Evolutionary conservation across 2,329 filamentous ascomycete species (phyloP).

Genomic region (Proliferodiscus dingleyae): DNA sequence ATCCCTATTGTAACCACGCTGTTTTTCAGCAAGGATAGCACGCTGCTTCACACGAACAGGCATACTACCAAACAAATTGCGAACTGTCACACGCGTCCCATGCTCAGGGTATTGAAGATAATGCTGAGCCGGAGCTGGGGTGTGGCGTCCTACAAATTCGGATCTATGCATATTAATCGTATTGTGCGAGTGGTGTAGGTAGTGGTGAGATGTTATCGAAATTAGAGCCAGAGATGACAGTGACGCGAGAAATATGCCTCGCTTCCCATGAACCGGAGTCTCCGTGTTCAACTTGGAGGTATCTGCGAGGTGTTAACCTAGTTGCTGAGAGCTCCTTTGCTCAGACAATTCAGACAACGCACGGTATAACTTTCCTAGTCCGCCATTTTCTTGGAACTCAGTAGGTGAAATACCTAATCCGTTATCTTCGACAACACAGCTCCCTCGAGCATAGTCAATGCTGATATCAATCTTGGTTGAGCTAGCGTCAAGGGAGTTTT

Average conservation of each 20-base stretch:
- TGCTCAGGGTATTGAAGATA: constrained; percentile 50
- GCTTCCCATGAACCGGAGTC: constrained; percentile 54
- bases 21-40: constrained; percentile 46
- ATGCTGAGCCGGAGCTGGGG: constrained; percentile 56
- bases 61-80: constrained; percentile 83
- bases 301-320: constrained; percentile 49
- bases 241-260: constrained; percentile 73
- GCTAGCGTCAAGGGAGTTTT: constrained; percentile 79
- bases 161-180: constrained; percentile 68
- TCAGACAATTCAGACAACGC: constrained; percentile 35
- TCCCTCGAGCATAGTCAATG: constrained; percentile 70
- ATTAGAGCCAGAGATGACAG: constrained; percentile 72
- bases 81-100: constrained; percentile 72
- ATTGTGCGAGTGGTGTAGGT: constrained; percentile 54
- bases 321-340: constrained; percentile 6
- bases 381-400: constrained; percentile 68
- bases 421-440: constrained; percentile 79
- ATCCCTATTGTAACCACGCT: constrained; percentile 48
- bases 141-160: constrained; percentile 56
- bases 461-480: constrained; percentile 64
- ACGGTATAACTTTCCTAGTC: constrained; percentile 71
- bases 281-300: constrained; percentile 65
- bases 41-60: constrained; percentile 85
- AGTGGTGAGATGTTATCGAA: constrained; percentile 68
- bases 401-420: constrained; percentile 68